Base-by-base conservation (phyloP, 2,329 filamentous ascomycete species). In the Septoria linicola region DNA sequence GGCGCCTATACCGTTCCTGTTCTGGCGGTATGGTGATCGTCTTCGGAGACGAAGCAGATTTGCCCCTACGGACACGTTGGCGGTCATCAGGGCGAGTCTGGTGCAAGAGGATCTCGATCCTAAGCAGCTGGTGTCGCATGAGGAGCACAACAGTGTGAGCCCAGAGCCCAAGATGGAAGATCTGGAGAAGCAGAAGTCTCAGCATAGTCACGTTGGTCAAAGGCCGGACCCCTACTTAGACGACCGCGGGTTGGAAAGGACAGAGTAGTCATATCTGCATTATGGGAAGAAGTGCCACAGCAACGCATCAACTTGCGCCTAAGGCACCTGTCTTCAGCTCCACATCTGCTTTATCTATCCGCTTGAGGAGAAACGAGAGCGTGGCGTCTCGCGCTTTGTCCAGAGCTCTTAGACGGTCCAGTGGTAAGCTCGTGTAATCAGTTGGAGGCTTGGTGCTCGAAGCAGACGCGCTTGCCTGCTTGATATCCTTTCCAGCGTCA, bases 321-420 rank as follows among this genome's bases (percentile, higher is more conserved):
- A 13, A 17, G 17, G 39, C 35, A 27, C 44, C 31, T 20, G 35
- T 47, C 31, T 32, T 43, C 34, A 64, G 41, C 14, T 63, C 64
- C n/a, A 55, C 58, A 40, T 81, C 78, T 1, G 72, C 70, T 45
- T 75, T 73, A 54, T 80, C 76, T 52, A 80, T 77, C 52, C 78
- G 68, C 59, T 76, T 77, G 47, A 81, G 60, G 35, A 80, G 67
- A 53, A 77, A 80, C 1, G 71, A 66, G 53, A 80, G 72, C 1
- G 76, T 80, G 6, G 74, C 75, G 66, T 81, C 78, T 40, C 77
- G 67, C 16, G 76, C 78, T 56, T 74, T 78, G 40, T 77, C 75
- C 21, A 76, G 59, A 39, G 66, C 69, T 42, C 59, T 63, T 36
- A 78, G 57, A 2, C 68, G 66, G 34, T 72, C 69, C 30, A 76